Conservation (phyloP, 371 early-diverging fungal species). For the Mucor piriformis region DNA sequence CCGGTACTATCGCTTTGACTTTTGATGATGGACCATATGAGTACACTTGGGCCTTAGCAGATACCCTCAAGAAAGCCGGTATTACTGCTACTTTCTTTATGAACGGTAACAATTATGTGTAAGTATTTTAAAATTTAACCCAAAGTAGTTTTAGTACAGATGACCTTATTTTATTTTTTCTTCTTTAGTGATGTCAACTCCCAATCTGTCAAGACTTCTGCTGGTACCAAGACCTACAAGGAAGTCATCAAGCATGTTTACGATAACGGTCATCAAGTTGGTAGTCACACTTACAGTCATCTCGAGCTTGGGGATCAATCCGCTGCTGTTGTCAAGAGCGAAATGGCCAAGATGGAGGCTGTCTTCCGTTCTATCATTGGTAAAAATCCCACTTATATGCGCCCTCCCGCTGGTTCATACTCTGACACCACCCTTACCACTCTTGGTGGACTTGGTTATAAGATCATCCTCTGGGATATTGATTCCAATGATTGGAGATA, state of each 20-base stretch:
- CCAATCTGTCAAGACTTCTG: constrained; percentile 26
- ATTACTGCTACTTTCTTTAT: constrained; percentile 70
- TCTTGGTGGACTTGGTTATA: constrained; percentile 26
- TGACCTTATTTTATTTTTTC: background rate
- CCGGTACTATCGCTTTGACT: constrained; percentile 43
- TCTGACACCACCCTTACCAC: constrained; percentile 19
- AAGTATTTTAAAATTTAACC: constrained; percentile 9
- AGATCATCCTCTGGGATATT: constrained; percentile 33
- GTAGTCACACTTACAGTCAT: constrained; percentile 53
- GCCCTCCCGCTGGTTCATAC: constrained; percentile 31
- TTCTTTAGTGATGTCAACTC: constrained; percentile 23
- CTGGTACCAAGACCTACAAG: constrained; percentile 33
- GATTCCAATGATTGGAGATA: constrained; percentile 37
- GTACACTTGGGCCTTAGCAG: constrained; percentile 53
- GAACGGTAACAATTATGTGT: constrained; percentile 53
- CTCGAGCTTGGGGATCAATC: constrained; percentile 29
- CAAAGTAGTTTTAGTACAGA: background rate
- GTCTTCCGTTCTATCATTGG: constrained; percentile 28
- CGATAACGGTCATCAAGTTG: constrained; percentile 48
- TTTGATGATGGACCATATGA: constrained; percentile 69
- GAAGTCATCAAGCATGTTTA: constrained; percentile 42
- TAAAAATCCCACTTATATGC: constrained; percentile 30
- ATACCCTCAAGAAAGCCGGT: constrained; percentile 38
- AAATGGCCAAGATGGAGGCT: constrained; percentile 28
- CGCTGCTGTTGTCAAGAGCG: constrained; percentile 16